Percentiles rank a stretch among this genome's conserved stretches.
phyloP scores from a whole-genome alignment of 176 grass and related monocot species.

The Saccharum officinarum region DNA sequence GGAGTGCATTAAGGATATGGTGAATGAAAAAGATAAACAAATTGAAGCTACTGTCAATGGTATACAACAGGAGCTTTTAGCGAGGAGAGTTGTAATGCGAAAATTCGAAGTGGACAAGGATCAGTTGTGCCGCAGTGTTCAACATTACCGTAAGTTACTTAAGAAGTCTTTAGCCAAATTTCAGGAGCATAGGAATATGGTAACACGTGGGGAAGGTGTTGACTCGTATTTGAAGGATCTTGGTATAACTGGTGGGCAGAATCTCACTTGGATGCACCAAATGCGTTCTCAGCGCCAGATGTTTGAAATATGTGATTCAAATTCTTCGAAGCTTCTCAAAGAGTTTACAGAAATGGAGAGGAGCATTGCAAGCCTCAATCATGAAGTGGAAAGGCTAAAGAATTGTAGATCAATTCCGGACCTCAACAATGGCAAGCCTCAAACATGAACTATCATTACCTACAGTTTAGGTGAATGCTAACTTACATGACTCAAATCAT shows the following conservation, averaged over 20 bases:
- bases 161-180: conserved; percentile 13
- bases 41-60: not conserved
- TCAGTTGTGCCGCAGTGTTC: not conserved
- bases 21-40: conserved; percentile 6
- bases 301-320: not conserved
- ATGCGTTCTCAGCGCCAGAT: not conserved
- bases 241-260: not conserved
- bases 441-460: not conserved
- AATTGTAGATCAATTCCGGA: conserved; percentile 25
- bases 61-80: not conserved
- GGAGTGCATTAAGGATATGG: not conserved
- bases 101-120: not conserved
- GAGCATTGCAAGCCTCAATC: not conserved
- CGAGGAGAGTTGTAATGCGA: not conserved
- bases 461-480: conserved; percentile 21
- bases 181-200: not conserved
- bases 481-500: conserved; percentile 7
- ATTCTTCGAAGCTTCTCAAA: not conserved
- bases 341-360: not conserved
- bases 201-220: not conserved
- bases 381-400: conserved; percentile 36
- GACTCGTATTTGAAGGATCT: not conserved
- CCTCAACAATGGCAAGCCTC: conserved; percentile 36
- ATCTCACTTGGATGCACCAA: not conserved
- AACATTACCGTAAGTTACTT: not conserved